phyloP scores from a whole-genome alignment of 2,329 filamentous ascomycete genomes.

The Coniochaeta ligniaria region DNA sequence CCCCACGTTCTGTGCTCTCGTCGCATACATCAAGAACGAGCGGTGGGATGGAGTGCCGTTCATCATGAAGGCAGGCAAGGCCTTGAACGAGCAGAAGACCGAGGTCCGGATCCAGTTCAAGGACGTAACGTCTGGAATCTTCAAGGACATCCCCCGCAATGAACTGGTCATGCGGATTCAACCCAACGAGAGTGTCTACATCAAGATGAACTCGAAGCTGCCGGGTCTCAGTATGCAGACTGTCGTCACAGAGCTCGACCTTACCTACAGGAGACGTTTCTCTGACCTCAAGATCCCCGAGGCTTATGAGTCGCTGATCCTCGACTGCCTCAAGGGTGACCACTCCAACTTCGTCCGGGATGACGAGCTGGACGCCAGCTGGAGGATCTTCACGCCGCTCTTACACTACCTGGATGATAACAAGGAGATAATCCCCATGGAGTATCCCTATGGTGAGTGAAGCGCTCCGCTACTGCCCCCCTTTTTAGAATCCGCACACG shows the following conservation, averaged over 20 bases:
- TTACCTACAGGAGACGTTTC: conserved; percentile 97
- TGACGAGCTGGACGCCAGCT: conserved; percentile 93
- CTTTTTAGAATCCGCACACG: not conserved
- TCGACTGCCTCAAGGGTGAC: conserved; percentile 96
- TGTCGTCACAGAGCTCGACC: conserved; percentile 93
- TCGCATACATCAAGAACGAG: conserved; percentile 99
- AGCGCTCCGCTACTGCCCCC: not conserved
- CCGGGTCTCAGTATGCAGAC: conserved; percentile 99
- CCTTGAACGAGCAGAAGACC: conserved; percentile 98
- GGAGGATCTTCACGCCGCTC: conserved; percentile 96
- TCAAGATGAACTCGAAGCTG: conserved; percentile 99
- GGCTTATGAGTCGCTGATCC: conserved; percentile 95
- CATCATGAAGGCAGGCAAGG: conserved; percentile 98
- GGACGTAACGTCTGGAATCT: conserved; percentile 98
- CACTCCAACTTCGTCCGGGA: conserved; percentile 99
- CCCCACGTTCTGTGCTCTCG: conserved; percentile 95
- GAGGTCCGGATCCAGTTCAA: conserved; percentile 99
- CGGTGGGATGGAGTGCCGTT: conserved; percentile 98
- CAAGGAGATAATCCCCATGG: conserved; percentile 99
- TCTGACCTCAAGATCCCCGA: conserved; percentile 99
- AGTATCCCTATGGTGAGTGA: conserved; percentile 91
- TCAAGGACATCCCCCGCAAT: conserved; percentile 99
- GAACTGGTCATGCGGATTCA: conserved; percentile 99
- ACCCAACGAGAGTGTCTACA: conserved; percentile 98
- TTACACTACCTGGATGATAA: conserved; percentile 98